These are phyloP conservation scores for Forsythia suspensa DNA, from an alignment of 257 asterid species.

Conservation along the genomic window DNA sequence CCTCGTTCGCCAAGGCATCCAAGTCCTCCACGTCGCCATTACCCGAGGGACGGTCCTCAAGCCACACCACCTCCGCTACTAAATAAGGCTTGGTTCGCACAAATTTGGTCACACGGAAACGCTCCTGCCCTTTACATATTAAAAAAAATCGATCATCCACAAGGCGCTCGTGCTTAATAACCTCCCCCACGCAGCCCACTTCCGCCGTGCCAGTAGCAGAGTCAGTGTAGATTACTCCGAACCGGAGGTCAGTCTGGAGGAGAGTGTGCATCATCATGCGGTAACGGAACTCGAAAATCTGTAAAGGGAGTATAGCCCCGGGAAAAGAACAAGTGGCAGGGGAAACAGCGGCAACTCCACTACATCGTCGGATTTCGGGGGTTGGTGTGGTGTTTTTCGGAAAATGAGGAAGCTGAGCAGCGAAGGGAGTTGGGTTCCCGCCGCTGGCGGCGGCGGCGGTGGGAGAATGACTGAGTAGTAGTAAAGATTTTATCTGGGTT, in stretches of 20 bases:
- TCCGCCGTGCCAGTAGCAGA: slow-evolving; percentile 78
- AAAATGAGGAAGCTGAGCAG: slow-evolving; percentile 87
- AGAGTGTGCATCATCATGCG: slow-evolving; percentile 99
- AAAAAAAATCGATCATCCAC: slow-evolving; percentile 90
- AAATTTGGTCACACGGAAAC: slow-evolving; percentile 72
- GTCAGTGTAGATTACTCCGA: slow-evolving; percentile 93
- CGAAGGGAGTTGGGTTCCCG: slow-evolving; percentile 40
- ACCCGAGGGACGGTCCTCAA: slow-evolving; percentile 88
- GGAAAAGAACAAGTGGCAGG: slow-evolving; percentile 90
- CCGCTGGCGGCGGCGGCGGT: slow-evolving; percentile 45
- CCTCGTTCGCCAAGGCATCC: slow-evolving; percentile 66
- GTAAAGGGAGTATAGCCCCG: slow-evolving; percentile 84
- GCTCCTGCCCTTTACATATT: slow-evolving; percentile 94
- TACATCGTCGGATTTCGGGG: slow-evolving; percentile 63
- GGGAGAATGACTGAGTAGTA: slow-evolving; percentile 22
- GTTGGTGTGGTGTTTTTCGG: slow-evolving; percentile 74
- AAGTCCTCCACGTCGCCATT: slow-evolving; percentile 64
- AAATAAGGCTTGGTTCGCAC: slow-evolving; percentile 84
- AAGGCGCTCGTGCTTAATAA: slow-evolving; percentile 88
- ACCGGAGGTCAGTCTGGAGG: slow-evolving; percentile 92
- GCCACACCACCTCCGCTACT: slow-evolving; percentile 94
- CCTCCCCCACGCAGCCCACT: slow-evolving; percentile 96
- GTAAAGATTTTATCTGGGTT: slow-evolving; percentile 18
- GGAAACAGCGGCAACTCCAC: slow-evolving; percentile 96
- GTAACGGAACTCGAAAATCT: slow-evolving; percentile 94